Base-by-base conservation (phyloP, 306 rosid species). In the Carpinus fangiana region DNA sequence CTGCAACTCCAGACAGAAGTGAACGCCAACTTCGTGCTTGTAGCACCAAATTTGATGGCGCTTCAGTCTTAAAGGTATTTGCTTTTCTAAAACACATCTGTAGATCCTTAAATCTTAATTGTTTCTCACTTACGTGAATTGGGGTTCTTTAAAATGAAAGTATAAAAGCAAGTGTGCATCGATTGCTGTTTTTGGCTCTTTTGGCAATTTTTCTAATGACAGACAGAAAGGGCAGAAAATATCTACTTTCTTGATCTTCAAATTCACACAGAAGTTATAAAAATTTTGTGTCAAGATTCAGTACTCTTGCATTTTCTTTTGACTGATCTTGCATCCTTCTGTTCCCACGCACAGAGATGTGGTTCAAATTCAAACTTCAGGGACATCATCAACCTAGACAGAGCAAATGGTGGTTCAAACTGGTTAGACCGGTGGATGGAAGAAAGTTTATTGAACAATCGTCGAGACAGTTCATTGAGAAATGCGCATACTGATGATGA, bases 401-500 rank as follows among this genome's bases (percentile, higher is more conserved):
- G 84, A 81, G 70, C 85, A 13, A 82, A 76, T 34, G 81, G 82
- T 3, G 86, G 88, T 23, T 80, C 97, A 1, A 85, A 77, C 28
- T 89, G 93, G 98, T 83, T 91, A 61, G 97, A 93, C 69, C 84
- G 82, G 74, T 95, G 98, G 98, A 95, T 92, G 98, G 98, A 90
- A 80, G 97, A 95, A 83, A 91, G 81, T 68, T 46, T 81, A 0
- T 79, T 87, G 89, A 85, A 74, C 73, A 84, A 86, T 57, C 73
- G 64, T 2, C 67, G 84, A 10, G 84, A 86, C 34, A 53, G 80
- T 50, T 83, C 91, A 34, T 43, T 72, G 76, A 91, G 72, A 82
- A 86, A 75, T 36, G 73, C 61, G 9, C 79, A 61, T 7, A 36
- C 62, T 13, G 88, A 88, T 76, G 97, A 91, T 78, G 90, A 84